These are phyloP conservation scores for Pneumocystis wakefieldiae DNA, from an alignment of 1,139 yeast species.

Conservation along the genomic window DNA sequence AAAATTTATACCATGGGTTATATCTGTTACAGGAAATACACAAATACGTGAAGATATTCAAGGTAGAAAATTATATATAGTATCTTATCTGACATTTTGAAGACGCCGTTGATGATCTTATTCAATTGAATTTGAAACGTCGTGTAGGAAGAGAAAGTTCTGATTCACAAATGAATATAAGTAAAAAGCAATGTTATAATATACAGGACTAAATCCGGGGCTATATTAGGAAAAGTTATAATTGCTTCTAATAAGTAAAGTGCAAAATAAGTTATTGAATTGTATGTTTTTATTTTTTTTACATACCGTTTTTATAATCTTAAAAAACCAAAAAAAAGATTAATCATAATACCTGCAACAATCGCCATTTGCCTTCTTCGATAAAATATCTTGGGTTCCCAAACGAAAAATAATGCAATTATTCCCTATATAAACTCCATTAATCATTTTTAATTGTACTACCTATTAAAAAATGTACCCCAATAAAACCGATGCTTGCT, in stretches of 20 bases:
- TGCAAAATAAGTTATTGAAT: background rate
- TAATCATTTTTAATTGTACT: background rate
- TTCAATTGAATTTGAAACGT: background rate
- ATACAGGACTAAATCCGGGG: background rate
- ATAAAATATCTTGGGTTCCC: slow-evolving; percentile 2
- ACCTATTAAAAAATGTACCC: background rate
- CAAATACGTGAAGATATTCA: background rate
- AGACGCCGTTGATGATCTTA: background rate
- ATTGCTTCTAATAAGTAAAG: background rate
- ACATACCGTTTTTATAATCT: background rate
- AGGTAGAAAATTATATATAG: background rate
- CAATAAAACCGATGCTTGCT: slow-evolving; percentile 2
- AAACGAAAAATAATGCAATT: background rate
- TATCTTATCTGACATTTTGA: background rate
- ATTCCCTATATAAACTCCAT: background rate
- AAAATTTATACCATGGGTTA: background rate
- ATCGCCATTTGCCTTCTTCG: slow-evolving; percentile 3
- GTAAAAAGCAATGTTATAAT: background rate
- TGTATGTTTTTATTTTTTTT: background rate
- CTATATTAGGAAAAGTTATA: background rate
- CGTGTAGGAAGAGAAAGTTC: background rate
- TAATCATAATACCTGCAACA: slow-evolving; percentile 1
- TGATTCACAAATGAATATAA: background rate
- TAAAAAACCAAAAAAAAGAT: slow-evolving; percentile 2
- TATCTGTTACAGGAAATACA: background rate